phyloP scores from a whole-genome alignment of 768 basidiomycete genomes.

The Kwoniella heveanensis region DNA sequence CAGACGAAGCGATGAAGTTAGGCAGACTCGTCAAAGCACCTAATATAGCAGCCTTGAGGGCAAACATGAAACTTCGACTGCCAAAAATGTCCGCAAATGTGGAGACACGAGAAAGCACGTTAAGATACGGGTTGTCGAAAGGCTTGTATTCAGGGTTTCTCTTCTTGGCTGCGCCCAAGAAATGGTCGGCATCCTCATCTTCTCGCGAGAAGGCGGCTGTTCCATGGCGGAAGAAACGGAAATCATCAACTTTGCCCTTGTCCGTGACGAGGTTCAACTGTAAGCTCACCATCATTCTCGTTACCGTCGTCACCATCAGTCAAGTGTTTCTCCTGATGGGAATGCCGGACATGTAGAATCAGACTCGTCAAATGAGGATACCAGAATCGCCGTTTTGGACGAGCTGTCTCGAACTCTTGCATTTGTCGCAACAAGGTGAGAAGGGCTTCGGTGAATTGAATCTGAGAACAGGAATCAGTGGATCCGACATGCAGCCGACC shows the following conservation, averaged over 20 bases:
- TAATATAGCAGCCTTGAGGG: slow-evolving; percentile 49
- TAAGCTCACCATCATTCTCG: slow-evolving; percentile 34
- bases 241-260: no score
- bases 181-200: slow-evolving; percentile 25
- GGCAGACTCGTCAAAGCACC: slow-evolving; percentile 45
- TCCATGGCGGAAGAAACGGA: no score
- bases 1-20: slow-evolving; percentile 44
- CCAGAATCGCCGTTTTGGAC: slow-evolving; percentile 36
- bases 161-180: slow-evolving; percentile 44
- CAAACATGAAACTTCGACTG: slow-evolving; percentile 50
- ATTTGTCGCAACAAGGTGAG: slow-evolving; percentile 37
- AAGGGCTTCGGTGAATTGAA: slow-evolving; percentile 47
- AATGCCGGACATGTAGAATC: slow-evolving; percentile 28
- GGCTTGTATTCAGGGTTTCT: slow-evolving; percentile 52
- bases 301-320: slow-evolving; percentile 36
- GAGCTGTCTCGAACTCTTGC: slow-evolving; percentile 34
- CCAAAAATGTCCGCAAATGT: slow-evolving; percentile 30
- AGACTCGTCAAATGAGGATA: slow-evolving; percentile 29
- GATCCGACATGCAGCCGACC: no score
- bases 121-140: slow-evolving; percentile 37
- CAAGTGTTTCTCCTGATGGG: slow-evolving; percentile 30
- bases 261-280: no score
- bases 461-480: slow-evolving; percentile 15
- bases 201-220: slow-evolving; percentile 26
- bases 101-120: slow-evolving; percentile 33